phyloP scores from a whole-genome alignment of 2,329 filamentous ascomycete genomes.

The Colletotrichum sp. region DNA sequence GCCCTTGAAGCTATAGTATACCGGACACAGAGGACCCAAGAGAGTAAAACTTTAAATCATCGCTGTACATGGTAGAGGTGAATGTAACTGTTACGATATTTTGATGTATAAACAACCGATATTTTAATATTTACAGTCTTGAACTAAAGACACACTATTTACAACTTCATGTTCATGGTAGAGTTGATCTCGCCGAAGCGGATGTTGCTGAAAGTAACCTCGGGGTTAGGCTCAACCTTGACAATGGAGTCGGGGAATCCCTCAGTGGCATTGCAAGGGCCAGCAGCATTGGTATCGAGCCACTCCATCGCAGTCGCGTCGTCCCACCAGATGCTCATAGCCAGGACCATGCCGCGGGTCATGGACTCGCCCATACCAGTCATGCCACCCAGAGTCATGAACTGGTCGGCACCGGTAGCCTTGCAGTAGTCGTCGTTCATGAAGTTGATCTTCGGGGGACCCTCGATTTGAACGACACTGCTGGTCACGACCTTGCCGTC shows the following conservation, averaged over 20 bases:
- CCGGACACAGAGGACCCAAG: too few relatives aligned
- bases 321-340: slow-evolving; percentile 63
- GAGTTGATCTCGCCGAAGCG: slow-evolving; percentile 60
- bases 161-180: slow-evolving; percentile 1
- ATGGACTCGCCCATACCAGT: slow-evolving; percentile 48
- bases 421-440: slow-evolving; percentile 31
- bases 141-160: background rate
- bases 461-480: slow-evolving; percentile 29
- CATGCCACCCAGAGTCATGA: slow-evolving; percentile 40
- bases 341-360: slow-evolving; percentile 56
- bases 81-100: fast-evolving
- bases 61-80: too few relatives aligned
- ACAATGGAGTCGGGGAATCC: slow-evolving; percentile 56
- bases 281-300: slow-evolving; percentile 55
- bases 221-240: slow-evolving; percentile 46
- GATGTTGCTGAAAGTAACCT: slow-evolving; percentile 61
- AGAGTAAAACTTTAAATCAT: too few relatives aligned
- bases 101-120: background rate
- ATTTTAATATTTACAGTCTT: background rate
- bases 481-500: slow-evolving; percentile 49
- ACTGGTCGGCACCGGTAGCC: slow-evolving; percentile 26
- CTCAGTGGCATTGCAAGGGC: slow-evolving; percentile 59
- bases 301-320: slow-evolving; percentile 59
- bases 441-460: slow-evolving; percentile 27
- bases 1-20: too few relatives aligned